Base-by-base conservation (phyloP, 495 filamentous ascomycete genomes). In the Penicillium cataractarum region DNA sequence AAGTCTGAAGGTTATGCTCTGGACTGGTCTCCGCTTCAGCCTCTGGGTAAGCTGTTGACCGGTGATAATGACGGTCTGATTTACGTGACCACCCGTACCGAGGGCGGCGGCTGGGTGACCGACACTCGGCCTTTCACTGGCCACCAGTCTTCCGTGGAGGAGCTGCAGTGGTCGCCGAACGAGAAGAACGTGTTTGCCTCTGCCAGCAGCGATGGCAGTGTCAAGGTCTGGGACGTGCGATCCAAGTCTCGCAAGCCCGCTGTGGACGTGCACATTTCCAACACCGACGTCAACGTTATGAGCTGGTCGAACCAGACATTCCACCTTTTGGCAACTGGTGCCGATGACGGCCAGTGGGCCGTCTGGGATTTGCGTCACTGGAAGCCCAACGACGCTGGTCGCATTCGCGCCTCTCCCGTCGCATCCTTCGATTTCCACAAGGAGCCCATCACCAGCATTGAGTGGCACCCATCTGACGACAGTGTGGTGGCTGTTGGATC, bases 381-480 rank as follows among this genome's bases (percentile, higher is more conserved):
- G 90, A 97, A 96, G 77, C 88, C 90, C 1, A 82, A 79, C 64
- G 71, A 75, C 19, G 68, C 79, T n/a, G 64, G 70, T 10, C 78
- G 75, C 59, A 75, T 72, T 54, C 69, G 50, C 26, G 85, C 90
- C 1, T 86, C 84, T 13, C 90, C 93, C 4, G 90, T 97, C 2
- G 95, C 95, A 2, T 89, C 87, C 33, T 99, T 97, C 76, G 84
- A 87, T 66, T 97, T 96, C 82, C 95, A 99, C 79, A 91, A 91
- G 74, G 90, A 97, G 74, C 94, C 96, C 62, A 91, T 99, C 69
- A 98, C 95, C 17, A 92, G 90, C 71, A 83, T 99, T 24, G 94
- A 99, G 77, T 99, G 96, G 93, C 94, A 99, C 76, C 95, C 95
- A 17, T 90, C 90, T 3, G 95, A 99, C 65, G 94, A 99, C 77